phyloP scores from a whole-genome alignment of 2,329 filamentous ascomycete species.

The Colletotrichum lini region DNA sequence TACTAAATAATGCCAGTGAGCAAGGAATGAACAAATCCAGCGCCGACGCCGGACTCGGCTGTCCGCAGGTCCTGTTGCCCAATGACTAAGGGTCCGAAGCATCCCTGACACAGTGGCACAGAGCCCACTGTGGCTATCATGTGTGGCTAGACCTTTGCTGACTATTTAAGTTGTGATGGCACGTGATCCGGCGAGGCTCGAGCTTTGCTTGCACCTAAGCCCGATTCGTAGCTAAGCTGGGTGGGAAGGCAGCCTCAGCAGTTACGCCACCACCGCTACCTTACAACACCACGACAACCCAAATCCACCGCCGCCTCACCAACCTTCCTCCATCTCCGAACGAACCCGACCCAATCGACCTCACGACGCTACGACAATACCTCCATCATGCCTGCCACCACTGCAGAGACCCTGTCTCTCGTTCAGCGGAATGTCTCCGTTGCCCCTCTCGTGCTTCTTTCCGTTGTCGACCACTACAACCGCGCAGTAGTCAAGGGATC shows the following conservation, averaged over 20 bases:
- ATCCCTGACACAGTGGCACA: not conserved
- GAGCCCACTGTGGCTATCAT: not conserved
- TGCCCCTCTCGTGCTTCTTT: conserved; percentile 96
- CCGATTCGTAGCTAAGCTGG: conserved; percentile 42
- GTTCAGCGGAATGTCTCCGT: conserved; percentile 96
- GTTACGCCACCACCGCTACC: conserved; percentile 43
- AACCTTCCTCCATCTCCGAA: conserved; percentile 28
- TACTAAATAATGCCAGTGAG: not conserved
- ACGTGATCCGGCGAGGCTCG: conserved; percentile 43
- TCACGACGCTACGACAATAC: conserved; percentile 37
- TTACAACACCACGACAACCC: conserved; percentile 28
- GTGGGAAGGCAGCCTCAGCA: conserved; percentile 48
- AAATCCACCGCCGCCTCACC: conserved; percentile 22
- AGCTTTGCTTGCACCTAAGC: conserved; percentile 42
- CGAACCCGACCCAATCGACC: conserved; percentile 39
- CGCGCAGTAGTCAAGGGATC: conserved; percentile 90
- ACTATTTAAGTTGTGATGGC: not conserved
- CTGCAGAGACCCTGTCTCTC: conserved; percentile 94
- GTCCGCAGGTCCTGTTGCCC: not conserved
- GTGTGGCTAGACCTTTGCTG: not conserved
- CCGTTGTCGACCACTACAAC: conserved; percentile 98
- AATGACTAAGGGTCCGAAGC: conserved; percentile 5
- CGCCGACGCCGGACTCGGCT: conserved; percentile 35
- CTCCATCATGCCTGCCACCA: conserved; percentile 89
- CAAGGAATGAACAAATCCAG: conserved; percentile 10